These are phyloP conservation scores for Pleoardoris graminearum DNA, from an alignment of 2,329 filamentous ascomycete species.

Conservation along the genomic window DNA sequence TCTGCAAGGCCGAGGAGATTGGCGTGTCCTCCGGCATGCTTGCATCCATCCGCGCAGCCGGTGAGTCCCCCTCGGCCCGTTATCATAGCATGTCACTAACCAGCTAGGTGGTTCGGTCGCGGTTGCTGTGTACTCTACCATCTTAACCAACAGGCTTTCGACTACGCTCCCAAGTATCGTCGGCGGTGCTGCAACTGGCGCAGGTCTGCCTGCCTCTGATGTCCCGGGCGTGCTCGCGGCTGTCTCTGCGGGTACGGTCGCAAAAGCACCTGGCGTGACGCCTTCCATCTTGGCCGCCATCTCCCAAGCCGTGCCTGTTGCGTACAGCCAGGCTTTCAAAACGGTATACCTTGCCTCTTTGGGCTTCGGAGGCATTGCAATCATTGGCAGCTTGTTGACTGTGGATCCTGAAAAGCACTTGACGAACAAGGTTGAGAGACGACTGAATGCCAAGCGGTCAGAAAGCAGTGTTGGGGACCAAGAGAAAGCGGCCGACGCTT, in stretches of 20 bases:
- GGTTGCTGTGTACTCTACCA: slow-evolving; percentile 19
- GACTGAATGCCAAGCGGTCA: slow-evolving; percentile 14
- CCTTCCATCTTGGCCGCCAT: slow-evolving; percentile 10
- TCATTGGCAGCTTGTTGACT: slow-evolving; percentile 19
- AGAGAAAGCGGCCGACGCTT: neutral
- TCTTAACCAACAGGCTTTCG: slow-evolving; percentile 17
- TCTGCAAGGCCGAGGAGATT: slow-evolving; percentile 20
- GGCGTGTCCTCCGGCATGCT: slow-evolving; percentile 19
- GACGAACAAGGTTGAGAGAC: slow-evolving; percentile 19
- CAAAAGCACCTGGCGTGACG: slow-evolving; percentile 15
- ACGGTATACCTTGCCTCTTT: slow-evolving; percentile 22
- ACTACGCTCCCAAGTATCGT: slow-evolving; percentile 15
- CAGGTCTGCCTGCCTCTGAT: slow-evolving; percentile 15
- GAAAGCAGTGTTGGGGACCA: neutral
- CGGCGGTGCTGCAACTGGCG: slow-evolving; percentile 12
- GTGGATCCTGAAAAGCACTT: slow-evolving; percentile 18
- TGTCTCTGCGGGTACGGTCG: slow-evolving; percentile 14
- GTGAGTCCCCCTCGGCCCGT: neutral
- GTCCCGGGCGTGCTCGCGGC: slow-evolving; percentile 15
- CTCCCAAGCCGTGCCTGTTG: slow-evolving; percentile 4
- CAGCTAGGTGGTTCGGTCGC: slow-evolving; percentile 15
- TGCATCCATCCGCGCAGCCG: slow-evolving; percentile 17
- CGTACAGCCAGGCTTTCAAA: slow-evolving; percentile 21
- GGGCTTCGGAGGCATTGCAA: slow-evolving; percentile 22
- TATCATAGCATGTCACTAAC: neutral